Conservation (phyloP, 352 stramenopile species). For the Phytophthora fragariaefolia region DNA sequence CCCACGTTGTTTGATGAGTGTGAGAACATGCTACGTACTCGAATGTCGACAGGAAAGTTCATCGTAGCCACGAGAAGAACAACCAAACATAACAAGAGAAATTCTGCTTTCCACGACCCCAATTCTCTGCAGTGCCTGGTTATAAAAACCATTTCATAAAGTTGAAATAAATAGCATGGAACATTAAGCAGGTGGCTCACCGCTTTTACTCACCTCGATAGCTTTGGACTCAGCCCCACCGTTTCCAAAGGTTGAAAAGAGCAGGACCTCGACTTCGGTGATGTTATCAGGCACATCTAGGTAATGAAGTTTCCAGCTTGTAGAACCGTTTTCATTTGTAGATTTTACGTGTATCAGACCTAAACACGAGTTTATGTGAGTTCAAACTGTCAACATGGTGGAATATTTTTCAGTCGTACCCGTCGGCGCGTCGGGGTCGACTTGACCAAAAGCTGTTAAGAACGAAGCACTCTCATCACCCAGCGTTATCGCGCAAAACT, state of each 20-base stretch:
- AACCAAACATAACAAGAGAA: conserved; percentile 1
- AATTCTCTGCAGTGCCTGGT: not conserved
- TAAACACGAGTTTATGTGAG: not conserved
- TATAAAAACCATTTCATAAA: not conserved
- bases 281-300: conserved; percentile 1
- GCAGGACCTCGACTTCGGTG: not conserved
- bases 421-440: not conserved
- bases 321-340: not conserved
- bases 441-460: not conserved
- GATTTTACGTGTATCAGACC: conserved; percentile 1
- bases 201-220: not conserved
- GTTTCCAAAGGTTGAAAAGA: conserved; percentile 4
- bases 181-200: not conserved
- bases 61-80: not conserved
- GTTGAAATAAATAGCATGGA: not conserved
- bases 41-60: not conserved
- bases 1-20: no score
- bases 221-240: conserved; percentile 1
- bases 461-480: not conserved
- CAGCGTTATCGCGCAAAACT: conserved; percentile 3
- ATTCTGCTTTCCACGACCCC: not conserved
- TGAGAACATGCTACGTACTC: not conserved
- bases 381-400: not conserved
- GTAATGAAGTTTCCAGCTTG: not conserved
- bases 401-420: not conserved